Conservation (phyloP, 2,329 filamentous ascomycete species). For the Hypoxylon sp. region DNA sequence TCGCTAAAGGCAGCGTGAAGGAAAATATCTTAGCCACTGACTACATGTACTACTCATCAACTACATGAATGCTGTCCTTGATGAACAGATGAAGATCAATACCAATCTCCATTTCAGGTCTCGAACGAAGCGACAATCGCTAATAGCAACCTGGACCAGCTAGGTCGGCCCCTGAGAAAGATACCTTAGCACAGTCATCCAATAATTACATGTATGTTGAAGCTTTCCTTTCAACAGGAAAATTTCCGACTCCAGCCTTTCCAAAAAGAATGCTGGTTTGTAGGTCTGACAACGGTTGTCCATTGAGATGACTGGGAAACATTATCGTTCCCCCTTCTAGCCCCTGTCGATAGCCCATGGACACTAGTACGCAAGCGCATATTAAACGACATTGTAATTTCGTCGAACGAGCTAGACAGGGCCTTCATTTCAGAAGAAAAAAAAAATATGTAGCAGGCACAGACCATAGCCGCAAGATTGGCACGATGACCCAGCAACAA, state of each 20-base stretch:
- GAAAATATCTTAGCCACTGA: conserved; percentile 1
- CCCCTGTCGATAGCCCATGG: conserved; percentile 47
- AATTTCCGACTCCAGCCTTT: conserved; percentile 26
- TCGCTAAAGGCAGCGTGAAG: conserved; percentile 16
- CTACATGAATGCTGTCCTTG: conserved; percentile 5
- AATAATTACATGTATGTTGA: conserved; percentile 32
- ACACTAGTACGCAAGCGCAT: conserved; percentile 48
- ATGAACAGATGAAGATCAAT: conserved; percentile 19
- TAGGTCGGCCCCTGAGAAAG: conserved; percentile 33
- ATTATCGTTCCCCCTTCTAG: conserved; percentile 22
- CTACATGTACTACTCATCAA: conserved; percentile 9
- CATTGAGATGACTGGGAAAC: conserved; percentile 37
- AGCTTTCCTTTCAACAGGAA: conserved; percentile 38
- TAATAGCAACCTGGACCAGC: conserved; percentile 26
- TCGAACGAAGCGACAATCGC: conserved; percentile 26
- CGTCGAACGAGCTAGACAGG: conserved; percentile 49
- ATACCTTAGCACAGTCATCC: conserved; percentile 5
- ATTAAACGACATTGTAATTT: conserved; percentile 54
- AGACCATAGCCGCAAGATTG: conserved; percentile 49
- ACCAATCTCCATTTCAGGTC: conserved; percentile 31
- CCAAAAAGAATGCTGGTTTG: conserved; percentile 23
- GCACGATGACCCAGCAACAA: conserved; percentile 48
- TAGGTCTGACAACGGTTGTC: conserved; percentile 26
- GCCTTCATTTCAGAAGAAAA: conserved; percentile 50
- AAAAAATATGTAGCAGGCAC: conserved; percentile 48